Base-by-base conservation (phyloP, 345 rosid genomes). In the Reutealis trisperma region DNA sequence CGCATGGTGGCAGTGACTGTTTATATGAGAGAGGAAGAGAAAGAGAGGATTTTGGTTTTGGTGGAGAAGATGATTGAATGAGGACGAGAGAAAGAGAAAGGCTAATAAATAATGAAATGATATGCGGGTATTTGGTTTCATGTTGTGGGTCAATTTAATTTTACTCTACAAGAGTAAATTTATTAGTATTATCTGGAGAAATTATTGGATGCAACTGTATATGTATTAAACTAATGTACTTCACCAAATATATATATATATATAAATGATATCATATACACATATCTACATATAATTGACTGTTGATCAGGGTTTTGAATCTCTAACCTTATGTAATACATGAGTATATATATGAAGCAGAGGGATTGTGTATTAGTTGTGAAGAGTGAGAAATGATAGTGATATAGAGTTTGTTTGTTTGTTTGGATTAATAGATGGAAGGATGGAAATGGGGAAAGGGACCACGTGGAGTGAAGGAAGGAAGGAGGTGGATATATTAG, bases 1-100 rank as follows among this genome's bases (percentile, higher is more conserved):
- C 85, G 91, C 98, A 90, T 89, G 79, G 45, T 80, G 72, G 68
- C 49, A 67, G 54, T 19, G 41, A 24, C 10, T 27, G 14, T 72
- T 22, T 66, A 60, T 73, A 16, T 18, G 81, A 72, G 80, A 16
- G 63, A 58, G 77, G 70, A 74, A 62, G 75, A 74, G 70, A 45
- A 45, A 25, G 21, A n/a, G 14, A 24, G 66, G 6, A 59, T 63
- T 63, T 76, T 80, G 84, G 77, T 66, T 77, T 80, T 79, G 87
- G 70, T 75, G 83, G 84, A 81, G 86, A 82, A 81, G 80, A 79
- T 59, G 51, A 47, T 47, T 12, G 34, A 58, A 72, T 59, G 77
- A 55, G 81, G 67, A 69, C 79, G 49, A 77, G 78, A 66, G 66
- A 67, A 2, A 18, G 51, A 47, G 51, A 47, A 10, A 47, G 51